phyloP scores from a whole-genome alignment of 164 flowering plant genomes.

The Chloranthus sessilifolius region DNA sequence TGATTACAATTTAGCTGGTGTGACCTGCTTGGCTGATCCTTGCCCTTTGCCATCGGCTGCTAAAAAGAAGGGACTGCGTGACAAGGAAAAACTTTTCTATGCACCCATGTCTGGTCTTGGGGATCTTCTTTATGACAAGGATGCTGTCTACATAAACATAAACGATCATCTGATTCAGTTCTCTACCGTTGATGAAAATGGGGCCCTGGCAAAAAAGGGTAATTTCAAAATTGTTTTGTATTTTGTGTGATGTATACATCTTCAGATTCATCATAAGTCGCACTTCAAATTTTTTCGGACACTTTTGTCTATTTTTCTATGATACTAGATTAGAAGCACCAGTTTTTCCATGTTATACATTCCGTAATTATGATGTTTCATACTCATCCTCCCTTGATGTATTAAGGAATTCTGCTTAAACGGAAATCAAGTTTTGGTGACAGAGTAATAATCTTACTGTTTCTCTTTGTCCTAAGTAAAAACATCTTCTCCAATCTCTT shows the following conservation, averaged over 20 bases:
- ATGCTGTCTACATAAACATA: slow-evolving; percentile 92
- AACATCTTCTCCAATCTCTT: too few relatives aligned
- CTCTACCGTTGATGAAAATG: slow-evolving; percentile 54
- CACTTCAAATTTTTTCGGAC: not conserved
- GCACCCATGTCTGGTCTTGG: slow-evolving; percentile 99
- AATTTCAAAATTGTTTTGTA: slow-evolving; percentile 1
- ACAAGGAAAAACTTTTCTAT: slow-evolving; percentile 89
- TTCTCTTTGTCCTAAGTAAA: too few relatives aligned
- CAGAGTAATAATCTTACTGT: too few relatives aligned
- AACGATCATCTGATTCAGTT: slow-evolving; percentile 83
- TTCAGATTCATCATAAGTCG: not conserved
- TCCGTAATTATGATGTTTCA: too few relatives aligned
- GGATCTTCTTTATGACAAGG: slow-evolving; percentile 92
- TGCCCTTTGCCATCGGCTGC: slow-evolving; percentile 97
- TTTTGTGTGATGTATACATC: not conserved
- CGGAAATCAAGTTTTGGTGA: too few relatives aligned
- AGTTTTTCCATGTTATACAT: too few relatives aligned
- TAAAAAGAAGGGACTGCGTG: slow-evolving; percentile 93
- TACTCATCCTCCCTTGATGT: too few relatives aligned
- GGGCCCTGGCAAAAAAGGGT: slow-evolving; percentile 40
- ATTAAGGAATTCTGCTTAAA: too few relatives aligned
- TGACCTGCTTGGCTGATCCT: slow-evolving; percentile 76
- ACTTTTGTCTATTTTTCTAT: too few relatives aligned
- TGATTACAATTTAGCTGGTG: slow-evolving; percentile 63
- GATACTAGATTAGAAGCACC: too few relatives aligned